Conservation (phyloP, 208 protist species). For the Giardia muris region DNA sequence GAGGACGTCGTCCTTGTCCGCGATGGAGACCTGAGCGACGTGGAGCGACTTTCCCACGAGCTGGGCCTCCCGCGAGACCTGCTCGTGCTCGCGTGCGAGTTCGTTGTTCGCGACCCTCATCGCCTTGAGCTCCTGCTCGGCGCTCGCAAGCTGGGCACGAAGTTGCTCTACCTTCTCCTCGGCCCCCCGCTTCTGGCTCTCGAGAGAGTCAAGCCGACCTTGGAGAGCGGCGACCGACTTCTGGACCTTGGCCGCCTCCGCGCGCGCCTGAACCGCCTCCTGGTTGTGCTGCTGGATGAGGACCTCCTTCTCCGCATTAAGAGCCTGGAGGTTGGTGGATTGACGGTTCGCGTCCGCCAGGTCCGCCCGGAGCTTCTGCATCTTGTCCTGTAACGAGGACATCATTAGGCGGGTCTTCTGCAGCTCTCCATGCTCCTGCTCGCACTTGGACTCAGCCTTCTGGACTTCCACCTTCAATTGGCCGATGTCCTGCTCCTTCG, state of each 20-base stretch:
- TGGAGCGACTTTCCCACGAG: neutral
- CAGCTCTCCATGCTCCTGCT: neutral
- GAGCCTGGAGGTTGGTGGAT: neutral
- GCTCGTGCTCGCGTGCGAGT: conserved; percentile 64
- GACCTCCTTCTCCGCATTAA: neutral
- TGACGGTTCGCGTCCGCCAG: neutral
- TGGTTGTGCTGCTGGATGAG: neutral
- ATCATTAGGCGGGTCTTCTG: neutral
- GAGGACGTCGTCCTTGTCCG: conserved; percentile 12
- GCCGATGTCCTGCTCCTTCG: neutral
- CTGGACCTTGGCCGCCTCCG: neutral
- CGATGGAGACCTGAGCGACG: neutral
- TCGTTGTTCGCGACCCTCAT: conserved; percentile 43
- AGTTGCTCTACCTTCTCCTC: neutral
- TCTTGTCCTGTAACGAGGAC: neutral
- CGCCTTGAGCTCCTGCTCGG: neutral
- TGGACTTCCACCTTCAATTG: neutral
- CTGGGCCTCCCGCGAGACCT: conserved; percentile 35
- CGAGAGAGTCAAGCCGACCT: neutral
- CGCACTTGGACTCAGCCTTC: neutral
- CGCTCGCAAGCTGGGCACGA: too few species aligned
- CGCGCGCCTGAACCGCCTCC: neutral
- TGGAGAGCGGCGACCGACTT: neutral
- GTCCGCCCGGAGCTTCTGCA: neutral
- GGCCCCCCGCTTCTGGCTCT: neutral